Evolutionary conservation across 441 rosid genomes (phyloP), one percentile per base, ranked within the genome.

Genomic region (Breynia disticha): DNA sequence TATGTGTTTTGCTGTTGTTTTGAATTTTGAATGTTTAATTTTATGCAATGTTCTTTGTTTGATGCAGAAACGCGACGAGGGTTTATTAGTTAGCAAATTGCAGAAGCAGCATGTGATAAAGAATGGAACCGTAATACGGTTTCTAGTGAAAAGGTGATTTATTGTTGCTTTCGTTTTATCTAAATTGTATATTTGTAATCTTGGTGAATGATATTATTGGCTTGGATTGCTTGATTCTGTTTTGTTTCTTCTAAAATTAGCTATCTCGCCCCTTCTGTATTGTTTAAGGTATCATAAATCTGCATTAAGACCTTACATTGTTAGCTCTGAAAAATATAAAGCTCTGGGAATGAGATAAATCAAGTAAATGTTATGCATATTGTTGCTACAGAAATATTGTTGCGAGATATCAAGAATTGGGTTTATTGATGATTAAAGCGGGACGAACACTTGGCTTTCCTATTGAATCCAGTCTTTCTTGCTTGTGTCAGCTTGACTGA

Each of bases 101-200:
- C 63, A 88, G 55, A 82, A 76, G 73, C 73, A 59, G 0, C 95
- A 86, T 46, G 57, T 42, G 51, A 79, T 91, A 22, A 86, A 78
- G 71, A 75, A 76, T 56, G 97, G 91, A 58, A 76, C 81, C 15
- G 60, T 65, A 77, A 71, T 86, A 60, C 84, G 86, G 11, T 86
- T 88, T 67, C 66, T 59, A 35, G 91, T 86, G 58, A 79, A 81
- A 70, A 91, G 95, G 97, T 91, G 57, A 75, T 51, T n/a, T 62
- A 16, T 43, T 56, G 11, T 52, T 39, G 24, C 52, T 50, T 50
- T 16, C 15, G 9, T 48, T 3, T 50, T 46, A 35, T 24, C 48
- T 11, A 48, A 12, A 19, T 32, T 16, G 11, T 55, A 16, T 17
- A 48, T 21, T n/a, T n/a, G 47, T 32, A 11, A 11, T 16, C 53